Evolutionary conservation across 371 early-diverging fungal genomes (phyloP).

Genomic region (Lichtheimia corymbifera): DNA sequence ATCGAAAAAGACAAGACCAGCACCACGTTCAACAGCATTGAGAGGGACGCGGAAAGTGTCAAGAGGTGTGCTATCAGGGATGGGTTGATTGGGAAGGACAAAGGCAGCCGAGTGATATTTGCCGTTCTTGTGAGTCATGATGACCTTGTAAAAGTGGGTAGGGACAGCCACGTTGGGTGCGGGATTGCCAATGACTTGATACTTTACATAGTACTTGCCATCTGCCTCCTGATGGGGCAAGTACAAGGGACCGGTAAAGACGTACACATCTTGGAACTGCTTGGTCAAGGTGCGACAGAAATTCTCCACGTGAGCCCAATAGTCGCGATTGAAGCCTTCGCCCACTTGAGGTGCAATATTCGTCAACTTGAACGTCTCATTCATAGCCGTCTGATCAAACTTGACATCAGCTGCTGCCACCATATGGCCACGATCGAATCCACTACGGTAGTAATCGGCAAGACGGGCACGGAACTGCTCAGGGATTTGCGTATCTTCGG

Average conservation of each 20-base stretch:
- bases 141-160: conserved; percentile 91
- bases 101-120: conserved; percentile 71
- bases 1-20: conserved; percentile 82
- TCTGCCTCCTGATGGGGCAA: conserved; percentile 70
- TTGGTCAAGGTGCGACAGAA: conserved; percentile 72
- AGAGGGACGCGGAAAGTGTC: conserved; percentile 73
- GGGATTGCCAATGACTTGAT: conserved; percentile 88
- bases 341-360: conserved; percentile 87
- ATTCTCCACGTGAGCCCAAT: conserved; percentile 81
- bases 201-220: conserved; percentile 78
- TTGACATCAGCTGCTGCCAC: conserved; percentile 84
- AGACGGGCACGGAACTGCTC: conserved; percentile 68
- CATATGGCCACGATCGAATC: conserved; percentile 86
- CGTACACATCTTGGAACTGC: conserved; percentile 71
- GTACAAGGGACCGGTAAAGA: conserved; percentile 82
- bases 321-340: conserved; percentile 80
- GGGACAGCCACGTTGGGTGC: conserved; percentile 87
- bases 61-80: conserved; percentile 68
- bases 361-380: conserved; percentile 77
- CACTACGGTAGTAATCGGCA: conserved; percentile 69
- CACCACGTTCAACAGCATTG: conserved; percentile 75
- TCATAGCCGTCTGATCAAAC: conserved; percentile 67
- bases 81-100: conserved; percentile 83
- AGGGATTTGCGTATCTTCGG: conserved; percentile 69
- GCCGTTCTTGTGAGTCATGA: conserved; percentile 56